Evolutionary conservation across 306 rosid species (phyloP), one percentile per base, ranked within the genome.

Genomic region (Pyrus communis): DNA sequence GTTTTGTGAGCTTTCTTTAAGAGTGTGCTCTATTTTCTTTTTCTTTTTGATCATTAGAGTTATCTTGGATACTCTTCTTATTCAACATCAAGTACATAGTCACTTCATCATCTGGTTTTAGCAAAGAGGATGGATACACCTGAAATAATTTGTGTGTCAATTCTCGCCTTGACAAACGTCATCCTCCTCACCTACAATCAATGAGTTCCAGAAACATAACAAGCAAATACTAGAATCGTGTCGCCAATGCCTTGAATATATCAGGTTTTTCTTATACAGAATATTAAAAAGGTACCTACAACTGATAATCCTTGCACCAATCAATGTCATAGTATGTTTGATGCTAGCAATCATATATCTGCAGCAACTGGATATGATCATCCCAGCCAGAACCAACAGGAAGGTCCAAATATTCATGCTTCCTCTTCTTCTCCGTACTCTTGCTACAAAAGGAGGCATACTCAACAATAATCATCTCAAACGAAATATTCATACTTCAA

Each of bases 341-440:
- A 83, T 90, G 89, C 97, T 97, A 92, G 17, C 84, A 77, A 60
- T 95, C 96, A 77, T 59, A 95, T 83, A 90, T 92, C 82, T 95
- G 97, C 64, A 95, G 87, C 85, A 92, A 89, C 52, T 92, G 97
- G 79, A 95, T 90, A 77, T 95, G 97, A 79, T 95, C 98, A 77
- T 97, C 98, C 88, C 86, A 89, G 75, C 98, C 98, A 80, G 85
- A 89, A 70, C 97, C 97, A 89, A 90, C 97, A 79, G 97, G 97
- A 87, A 92, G 93, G 77, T 84, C 87, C 80, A 82, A 33, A 60
- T 75, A 64, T 40, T 80, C 66, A 25, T 81, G 89, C 75, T 95
- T 95, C 90, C 97, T 90, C 87, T 90, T 95, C 84, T 88, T 95
- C 70, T 92, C 97, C 31, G 79, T 62, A 81, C 71, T 85, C 77